A percentile compares a stretch with the other conserved stretches of the same genome.
These are phyloP conservation scores for Phytophthora palmivora DNA, from an alignment of 352 stramenopile species.

Conservation along the genomic window DNA sequence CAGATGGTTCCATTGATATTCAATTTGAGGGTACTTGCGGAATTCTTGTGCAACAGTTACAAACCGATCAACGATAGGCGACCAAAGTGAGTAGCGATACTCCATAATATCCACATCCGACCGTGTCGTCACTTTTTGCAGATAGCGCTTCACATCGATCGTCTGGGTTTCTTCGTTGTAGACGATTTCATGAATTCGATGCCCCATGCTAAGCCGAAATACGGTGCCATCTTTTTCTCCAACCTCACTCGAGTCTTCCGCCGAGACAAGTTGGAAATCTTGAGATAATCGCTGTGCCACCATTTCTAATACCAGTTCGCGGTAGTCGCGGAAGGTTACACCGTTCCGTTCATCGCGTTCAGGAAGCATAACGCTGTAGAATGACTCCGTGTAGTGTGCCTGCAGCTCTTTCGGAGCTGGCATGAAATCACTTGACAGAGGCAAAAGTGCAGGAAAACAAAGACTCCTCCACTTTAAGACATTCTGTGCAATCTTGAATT, in stretches of 20 bases:
- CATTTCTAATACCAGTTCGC: constrained; percentile 88
- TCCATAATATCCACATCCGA: constrained; percentile 84
- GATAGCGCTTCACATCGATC: constrained; percentile 88
- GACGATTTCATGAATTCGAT: constrained; percentile 88
- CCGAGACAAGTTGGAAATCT: constrained; percentile 89
- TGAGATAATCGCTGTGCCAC: constrained; percentile 83
- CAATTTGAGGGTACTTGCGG: constrained; percentile 79
- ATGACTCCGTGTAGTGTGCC: constrained; percentile 85
- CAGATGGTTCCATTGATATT: constrained; percentile 89
- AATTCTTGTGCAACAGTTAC: constrained; percentile 78
- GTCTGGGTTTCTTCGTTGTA: constrained; percentile 89
- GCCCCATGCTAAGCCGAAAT: constrained; percentile 86
- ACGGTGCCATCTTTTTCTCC: constrained; percentile 43
- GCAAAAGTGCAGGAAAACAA: constrained; percentile 95
- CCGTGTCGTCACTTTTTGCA: constrained; percentile 66
- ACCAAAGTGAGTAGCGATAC: constrained; percentile 87
- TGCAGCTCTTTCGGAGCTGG: constrained; percentile 80
- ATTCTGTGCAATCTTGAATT: constrained; percentile 77
- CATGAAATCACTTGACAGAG: constrained; percentile 92
- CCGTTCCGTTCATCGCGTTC: constrained; percentile 72
- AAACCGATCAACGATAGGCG: constrained; percentile 68
- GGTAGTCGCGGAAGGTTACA: constrained; percentile 74
- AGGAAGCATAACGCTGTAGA: constrained; percentile 86
- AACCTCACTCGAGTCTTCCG: constrained; percentile 47
- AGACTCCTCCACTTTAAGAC: constrained; percentile 98